Conservation (phyloP, 192 early-diverging fungal genomes). For the Podila epicladia region DNA sequence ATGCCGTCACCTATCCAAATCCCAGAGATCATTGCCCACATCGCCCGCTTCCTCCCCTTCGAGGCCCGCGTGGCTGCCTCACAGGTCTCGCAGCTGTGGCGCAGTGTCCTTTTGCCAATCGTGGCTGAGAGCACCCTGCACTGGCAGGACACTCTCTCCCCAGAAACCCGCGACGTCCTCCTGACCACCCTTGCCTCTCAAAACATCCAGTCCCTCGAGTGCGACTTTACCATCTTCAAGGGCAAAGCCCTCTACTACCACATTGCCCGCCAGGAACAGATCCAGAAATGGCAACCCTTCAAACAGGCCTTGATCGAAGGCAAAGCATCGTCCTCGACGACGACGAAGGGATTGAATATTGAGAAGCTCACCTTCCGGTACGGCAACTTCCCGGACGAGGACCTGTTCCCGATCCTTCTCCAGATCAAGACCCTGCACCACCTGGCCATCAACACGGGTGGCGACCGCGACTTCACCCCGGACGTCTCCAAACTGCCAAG, state of each 20-base stretch:
- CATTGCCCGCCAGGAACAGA: not conserved
- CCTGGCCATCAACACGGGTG: not conserved
- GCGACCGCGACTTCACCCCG: not conserved
- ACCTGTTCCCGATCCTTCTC: not conserved
- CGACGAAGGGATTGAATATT: not conserved
- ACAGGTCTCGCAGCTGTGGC: conserved; percentile 3
- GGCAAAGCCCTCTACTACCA: conserved; percentile 5
- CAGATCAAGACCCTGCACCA: conserved; percentile 9
- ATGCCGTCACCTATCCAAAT: not conserved
- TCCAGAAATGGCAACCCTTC: not conserved
- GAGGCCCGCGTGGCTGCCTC: not conserved
- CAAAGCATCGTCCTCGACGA: not conserved
- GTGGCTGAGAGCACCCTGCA: not conserved
- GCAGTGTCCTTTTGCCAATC: not conserved
- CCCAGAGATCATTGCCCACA: not conserved
- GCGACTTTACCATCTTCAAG: not conserved
- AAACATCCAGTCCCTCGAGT: conserved; percentile 7
- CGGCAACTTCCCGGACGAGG: conserved; percentile 5
- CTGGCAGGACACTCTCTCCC: not conserved
- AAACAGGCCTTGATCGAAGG: not conserved
- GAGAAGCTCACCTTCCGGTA: conserved; percentile 1
- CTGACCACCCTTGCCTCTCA: not conserved
- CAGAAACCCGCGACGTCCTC: not conserved
- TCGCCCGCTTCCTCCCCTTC: not conserved
- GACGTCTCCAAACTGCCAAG: not conserved